A percentile compares a stretch with the other conserved stretches of the same genome.
Conservation (phyloP, 441 rosid genomes). For the Dalechampia spathulata region DNA sequence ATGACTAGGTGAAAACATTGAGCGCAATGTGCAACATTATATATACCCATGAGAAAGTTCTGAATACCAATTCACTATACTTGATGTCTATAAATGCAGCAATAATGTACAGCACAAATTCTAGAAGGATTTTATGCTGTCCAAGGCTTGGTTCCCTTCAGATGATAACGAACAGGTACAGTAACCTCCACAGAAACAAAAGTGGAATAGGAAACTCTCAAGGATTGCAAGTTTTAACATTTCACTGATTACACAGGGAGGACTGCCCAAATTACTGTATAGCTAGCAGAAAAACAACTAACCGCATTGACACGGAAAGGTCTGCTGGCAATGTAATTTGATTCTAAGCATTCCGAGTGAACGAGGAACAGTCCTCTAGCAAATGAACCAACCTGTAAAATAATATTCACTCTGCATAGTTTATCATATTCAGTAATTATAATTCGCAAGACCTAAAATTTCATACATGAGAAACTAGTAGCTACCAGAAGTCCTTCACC, state of each 20-base stretch:
- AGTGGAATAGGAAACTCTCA: too few species aligned
- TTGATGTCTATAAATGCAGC: too few species aligned
- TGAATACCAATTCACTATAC: too few species aligned
- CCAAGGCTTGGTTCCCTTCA: neutral
- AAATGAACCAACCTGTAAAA: conserved; percentile 76
- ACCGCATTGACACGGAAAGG: conserved; percentile 93
- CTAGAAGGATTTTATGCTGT: neutral
- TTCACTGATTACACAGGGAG: too few species aligned
- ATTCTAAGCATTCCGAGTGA: conserved; percentile 85
- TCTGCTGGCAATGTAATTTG: conserved; percentile 82
- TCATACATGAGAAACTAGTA: conserved; percentile 11
- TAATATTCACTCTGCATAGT: neutral
- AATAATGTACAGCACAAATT: neutral
- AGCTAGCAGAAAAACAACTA: conserved; percentile 23
- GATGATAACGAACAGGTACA: too few species aligned
- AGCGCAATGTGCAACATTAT: too few species aligned
- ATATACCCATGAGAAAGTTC: neutral
- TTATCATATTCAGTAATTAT: neutral
- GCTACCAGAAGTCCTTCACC: conserved; percentile 91
- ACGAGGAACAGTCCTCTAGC: conserved; percentile 91
- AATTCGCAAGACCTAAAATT: conserved; percentile 5
- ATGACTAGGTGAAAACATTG: too few species aligned
- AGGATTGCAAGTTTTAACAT: too few species aligned
- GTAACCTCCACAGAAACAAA: too few species aligned
- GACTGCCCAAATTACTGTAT: too few species aligned